Base-by-base conservation (phyloP, 2,329 filamentous ascomycete species). In the Ambrosiella xylebori region DNA sequence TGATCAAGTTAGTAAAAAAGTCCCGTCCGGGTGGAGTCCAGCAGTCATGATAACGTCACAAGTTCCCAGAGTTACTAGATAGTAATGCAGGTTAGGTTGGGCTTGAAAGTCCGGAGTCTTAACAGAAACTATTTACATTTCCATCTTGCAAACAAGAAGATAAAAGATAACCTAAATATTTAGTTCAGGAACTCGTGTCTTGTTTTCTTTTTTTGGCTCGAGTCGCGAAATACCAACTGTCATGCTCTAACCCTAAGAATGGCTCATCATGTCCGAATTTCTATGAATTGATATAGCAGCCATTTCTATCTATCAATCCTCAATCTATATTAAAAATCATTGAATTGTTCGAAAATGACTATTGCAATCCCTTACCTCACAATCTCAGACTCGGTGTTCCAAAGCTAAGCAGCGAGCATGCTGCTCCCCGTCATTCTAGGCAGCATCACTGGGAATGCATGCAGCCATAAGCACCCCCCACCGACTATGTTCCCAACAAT, bases 301-400 rank as follows among this genome's bases (percentile, higher is more conserved):
- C 40, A 7, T 41, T 12, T 4, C 8, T 41, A 12, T 11, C 6
- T 5, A 12, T 41, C 40, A 5, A 5, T 4, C 40, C 40, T 12
- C 11, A 12, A 41, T 41, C 3, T 12, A n/a, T 41, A 41, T 41
- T 41, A 41, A 41, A 41, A 2, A 17, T 11, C n/a, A 13, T 47
- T n/a, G 19, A n/a, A 15, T n/a, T n/a, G 9, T 6, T 13, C 6
- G 13, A 39, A 7, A 50, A 94, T 93, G 87, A 90, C 86, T 9
- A 82, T 86, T 62, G 85, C 85, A 69, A 80, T 93, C 61, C 82
- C 86, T n/a, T 82, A 80, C 44, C 71, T 94, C 62, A 89, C 86
- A 19, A 75, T 95, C 15, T 88, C 88, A 1, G 72, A 76, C 52
- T 74, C 78, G 63, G 71, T 90, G 63, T 90, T 94, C 69, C 76